A percentile compares a stretch with the other conserved stretches of the same genome.
Conservation (phyloP, 2,329 filamentous ascomycete species). For the Ceratocystiopsis minuta region DNA sequence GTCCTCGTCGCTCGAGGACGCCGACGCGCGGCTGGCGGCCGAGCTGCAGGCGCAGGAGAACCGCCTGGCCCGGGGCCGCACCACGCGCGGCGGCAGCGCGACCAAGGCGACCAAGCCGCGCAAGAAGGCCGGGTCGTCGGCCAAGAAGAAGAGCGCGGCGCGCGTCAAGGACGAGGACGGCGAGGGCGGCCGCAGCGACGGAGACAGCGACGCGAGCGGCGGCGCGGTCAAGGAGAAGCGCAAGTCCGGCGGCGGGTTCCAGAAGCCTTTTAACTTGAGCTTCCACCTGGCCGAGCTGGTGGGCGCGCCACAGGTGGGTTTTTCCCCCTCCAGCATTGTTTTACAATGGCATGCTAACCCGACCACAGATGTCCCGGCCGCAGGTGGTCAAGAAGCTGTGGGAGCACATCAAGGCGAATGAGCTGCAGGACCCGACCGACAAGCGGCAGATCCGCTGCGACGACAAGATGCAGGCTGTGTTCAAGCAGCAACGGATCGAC, state of each 20-base stretch:
- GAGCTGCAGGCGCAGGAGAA: constrained; percentile 89
- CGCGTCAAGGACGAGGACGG: constrained; percentile 53
- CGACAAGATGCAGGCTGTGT: constrained; percentile 76
- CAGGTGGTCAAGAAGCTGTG: constrained; percentile 94
- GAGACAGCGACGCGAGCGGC: constrained; percentile 49
- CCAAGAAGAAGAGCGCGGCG: constrained; percentile 56
- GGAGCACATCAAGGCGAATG: constrained; percentile 78
- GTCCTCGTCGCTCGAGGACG: constrained; percentile 40
- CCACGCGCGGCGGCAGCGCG: constrained; percentile 59
- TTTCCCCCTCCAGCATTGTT: not conserved
- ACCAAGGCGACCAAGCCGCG: constrained; percentile 30
- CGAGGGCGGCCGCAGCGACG: constrained; percentile 46
- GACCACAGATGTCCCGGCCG: constrained; percentile 63
- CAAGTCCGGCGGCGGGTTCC: constrained; percentile 83
- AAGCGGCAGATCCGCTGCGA: constrained; percentile 89
- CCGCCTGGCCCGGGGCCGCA: constrained; percentile 42
- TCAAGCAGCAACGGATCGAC: constrained; percentile 78
- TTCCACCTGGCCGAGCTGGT: constrained; percentile 50
- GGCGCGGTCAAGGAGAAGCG: constrained; percentile 49
- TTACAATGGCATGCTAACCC: not conserved
- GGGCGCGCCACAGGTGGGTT: constrained; percentile 45
- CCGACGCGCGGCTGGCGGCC: constrained; percentile 74
- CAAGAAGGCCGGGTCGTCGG: constrained; percentile 33
- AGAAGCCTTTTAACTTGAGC: constrained; percentile 67
- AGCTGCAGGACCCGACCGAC: constrained; percentile 79